These are phyloP conservation scores for Leccinum arenicola DNA, from an alignment of 768 basidiomycete species.

Conservation along the genomic window DNA sequence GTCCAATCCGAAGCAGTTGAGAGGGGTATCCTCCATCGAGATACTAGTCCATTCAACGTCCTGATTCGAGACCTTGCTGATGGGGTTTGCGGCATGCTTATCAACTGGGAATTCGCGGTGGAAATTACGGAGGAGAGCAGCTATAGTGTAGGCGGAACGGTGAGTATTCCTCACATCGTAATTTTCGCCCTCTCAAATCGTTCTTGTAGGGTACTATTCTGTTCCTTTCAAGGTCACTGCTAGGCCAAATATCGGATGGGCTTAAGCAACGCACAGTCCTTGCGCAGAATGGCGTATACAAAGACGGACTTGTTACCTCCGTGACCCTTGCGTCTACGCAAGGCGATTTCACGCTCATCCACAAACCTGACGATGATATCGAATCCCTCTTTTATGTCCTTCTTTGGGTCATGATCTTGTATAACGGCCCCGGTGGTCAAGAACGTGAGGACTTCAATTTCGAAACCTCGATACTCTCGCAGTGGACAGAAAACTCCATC, in stretches of 20 bases:
- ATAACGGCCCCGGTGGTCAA: not conserved
- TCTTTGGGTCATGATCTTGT: not conserved
- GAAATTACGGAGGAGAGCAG: too few species aligned
- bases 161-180: not conserved
- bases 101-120: too few species aligned
- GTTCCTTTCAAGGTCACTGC: not conserved
- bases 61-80: too few species aligned
- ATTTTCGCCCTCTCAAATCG: too few species aligned
- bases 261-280: not conserved
- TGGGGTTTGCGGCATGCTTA: too few species aligned
- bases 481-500: not conserved
- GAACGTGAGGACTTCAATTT: not conserved
- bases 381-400: not conserved
- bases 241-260: not conserved
- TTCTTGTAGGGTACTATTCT: not conserved
- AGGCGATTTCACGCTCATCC: not conserved
- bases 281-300: not conserved
- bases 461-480: not conserved
- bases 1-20: not conserved
- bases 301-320: too few species aligned
- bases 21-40: too few species aligned
- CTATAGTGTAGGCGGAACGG: not conserved
- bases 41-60: too few species aligned
- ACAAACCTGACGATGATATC: not conserved
- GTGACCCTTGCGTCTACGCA: too few species aligned